phyloP scores from a whole-genome alignment of 371 early-diverging fungal genomes.

The Homolaphlyctis polyrhiza region DNA sequence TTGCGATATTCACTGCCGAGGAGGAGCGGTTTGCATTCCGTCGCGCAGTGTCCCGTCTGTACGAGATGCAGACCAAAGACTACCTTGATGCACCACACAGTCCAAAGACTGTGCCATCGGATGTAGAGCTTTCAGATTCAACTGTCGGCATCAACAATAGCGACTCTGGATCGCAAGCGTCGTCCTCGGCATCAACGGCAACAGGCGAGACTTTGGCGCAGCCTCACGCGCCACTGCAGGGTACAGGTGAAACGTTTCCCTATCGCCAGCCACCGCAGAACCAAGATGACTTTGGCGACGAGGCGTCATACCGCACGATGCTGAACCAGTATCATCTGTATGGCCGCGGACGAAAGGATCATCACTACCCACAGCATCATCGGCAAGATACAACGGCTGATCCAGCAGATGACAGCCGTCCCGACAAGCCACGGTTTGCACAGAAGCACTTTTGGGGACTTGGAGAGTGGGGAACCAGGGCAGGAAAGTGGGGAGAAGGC shows the following conservation, averaged over 20 bases:
- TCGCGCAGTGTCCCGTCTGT: conserved; percentile 17
- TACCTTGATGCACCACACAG: conserved; percentile 4
- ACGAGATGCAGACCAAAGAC: conserved; percentile 18
- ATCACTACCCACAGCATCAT: too few relatives aligned
- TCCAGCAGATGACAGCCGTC: background rate
- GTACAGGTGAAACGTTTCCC: background rate
- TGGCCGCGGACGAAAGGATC: conserved; percentile 1
- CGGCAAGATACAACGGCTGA: too few relatives aligned
- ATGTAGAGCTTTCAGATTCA: background rate
- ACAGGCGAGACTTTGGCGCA: background rate
- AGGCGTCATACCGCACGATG: conserved; percentile 19
- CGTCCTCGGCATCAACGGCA: too few relatives aligned
- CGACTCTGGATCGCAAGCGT: too few relatives aligned
- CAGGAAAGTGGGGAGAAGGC: conserved; percentile 13
- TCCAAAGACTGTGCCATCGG: background rate
- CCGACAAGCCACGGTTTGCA: conserved; percentile 3
- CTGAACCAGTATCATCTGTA: conserved; percentile 14
- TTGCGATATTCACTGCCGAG: conserved; percentile 24
- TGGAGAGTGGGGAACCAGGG: conserved; percentile 10
- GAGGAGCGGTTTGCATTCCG: conserved; percentile 27
- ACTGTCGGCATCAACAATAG: too few relatives aligned
- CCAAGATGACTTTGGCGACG: conserved; percentile 26
- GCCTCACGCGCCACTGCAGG: background rate
- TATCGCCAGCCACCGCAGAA: background rate
- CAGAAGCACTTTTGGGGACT: conserved; percentile 16